Conservation (phyloP, 768 basidiomycete genomes). For the Candolleomyces eurysporus region DNA sequence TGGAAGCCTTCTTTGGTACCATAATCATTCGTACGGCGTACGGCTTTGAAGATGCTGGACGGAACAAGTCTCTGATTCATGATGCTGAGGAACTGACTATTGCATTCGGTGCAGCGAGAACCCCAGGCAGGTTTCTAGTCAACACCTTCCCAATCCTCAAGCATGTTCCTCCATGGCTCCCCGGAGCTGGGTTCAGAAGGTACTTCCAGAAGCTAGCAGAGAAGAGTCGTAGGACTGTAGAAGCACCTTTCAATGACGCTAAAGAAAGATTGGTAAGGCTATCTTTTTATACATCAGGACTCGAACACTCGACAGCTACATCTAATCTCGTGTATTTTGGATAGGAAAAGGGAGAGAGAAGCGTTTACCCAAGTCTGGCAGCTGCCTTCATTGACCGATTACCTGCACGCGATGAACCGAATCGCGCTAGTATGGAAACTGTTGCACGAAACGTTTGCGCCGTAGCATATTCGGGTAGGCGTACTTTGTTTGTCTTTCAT, state of each 20-base stretch:
- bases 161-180: not conserved
- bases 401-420: not conserved
- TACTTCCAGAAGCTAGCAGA: not conserved
- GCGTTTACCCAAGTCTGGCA: slow-evolving; percentile 3
- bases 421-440: not conserved
- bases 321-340: not conserved
- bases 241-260: not conserved
- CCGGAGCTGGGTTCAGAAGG: not conserved
- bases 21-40: not conserved
- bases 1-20: not conserved
- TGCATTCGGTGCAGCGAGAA: not conserved
- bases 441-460: slow-evolving; percentile 1
- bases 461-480: slow-evolving; percentile 4
- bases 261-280: not conserved
- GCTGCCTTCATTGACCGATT: not conserved
- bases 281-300: not conserved
- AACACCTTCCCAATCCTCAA: not conserved
- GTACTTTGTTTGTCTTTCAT: not conserved
- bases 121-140: not conserved
- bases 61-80: not conserved
- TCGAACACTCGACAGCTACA: not conserved
- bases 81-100: not conserved
- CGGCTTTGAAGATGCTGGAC: not conserved
- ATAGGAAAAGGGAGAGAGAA: not conserved
- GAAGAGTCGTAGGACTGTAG: not conserved